phyloP scores from a whole-genome alignment of 2,329 filamentous ascomycete species.

The Penicillium janthinellum region DNA sequence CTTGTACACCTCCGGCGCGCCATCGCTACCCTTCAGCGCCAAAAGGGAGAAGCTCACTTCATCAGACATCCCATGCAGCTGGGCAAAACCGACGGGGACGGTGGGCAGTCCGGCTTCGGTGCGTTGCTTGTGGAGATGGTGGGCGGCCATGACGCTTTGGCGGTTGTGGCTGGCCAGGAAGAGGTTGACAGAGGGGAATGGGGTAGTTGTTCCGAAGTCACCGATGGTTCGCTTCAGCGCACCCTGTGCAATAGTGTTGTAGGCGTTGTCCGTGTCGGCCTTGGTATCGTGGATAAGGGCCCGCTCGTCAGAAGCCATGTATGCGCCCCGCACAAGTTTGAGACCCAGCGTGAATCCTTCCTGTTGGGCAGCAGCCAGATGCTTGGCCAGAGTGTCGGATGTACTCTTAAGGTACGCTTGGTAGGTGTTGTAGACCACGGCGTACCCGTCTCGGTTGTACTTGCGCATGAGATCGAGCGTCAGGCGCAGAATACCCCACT shows the following conservation, averaged over 20 bases:
- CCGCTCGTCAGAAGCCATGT: conserved; percentile 69
- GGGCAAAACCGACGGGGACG: conserved; percentile 56
- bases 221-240: conserved; percentile 59
- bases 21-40: conserved; percentile 40
- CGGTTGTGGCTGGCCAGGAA: conserved; percentile 84
- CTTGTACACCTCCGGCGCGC: conserved; percentile 54
- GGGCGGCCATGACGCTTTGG: conserved; percentile 63
- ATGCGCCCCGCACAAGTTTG: conserved; percentile 76
- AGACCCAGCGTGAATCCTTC: conserved; percentile 69
- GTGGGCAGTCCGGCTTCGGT: conserved; percentile 41
- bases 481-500: conserved; percentile 80
- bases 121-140: conserved; percentile 52
- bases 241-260: conserved; percentile 71
- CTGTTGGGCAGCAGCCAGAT: conserved; percentile 61
- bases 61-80: conserved; percentile 64
- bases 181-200: conserved; percentile 62
- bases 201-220: conserved; percentile 23
- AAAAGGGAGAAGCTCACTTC: conserved; percentile 60
- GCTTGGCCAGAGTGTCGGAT: conserved; percentile 58
- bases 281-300: conserved; percentile 73
- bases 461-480: conserved; percentile 73
- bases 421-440: conserved; percentile 78
- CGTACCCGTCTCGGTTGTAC: conserved; percentile 68
- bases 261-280: conserved; percentile 69
- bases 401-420: conserved; percentile 73